Evolutionary conservation across 2,329 filamentous ascomycete species (phyloP).

Genomic region (Hypoxylon sp.): DNA sequence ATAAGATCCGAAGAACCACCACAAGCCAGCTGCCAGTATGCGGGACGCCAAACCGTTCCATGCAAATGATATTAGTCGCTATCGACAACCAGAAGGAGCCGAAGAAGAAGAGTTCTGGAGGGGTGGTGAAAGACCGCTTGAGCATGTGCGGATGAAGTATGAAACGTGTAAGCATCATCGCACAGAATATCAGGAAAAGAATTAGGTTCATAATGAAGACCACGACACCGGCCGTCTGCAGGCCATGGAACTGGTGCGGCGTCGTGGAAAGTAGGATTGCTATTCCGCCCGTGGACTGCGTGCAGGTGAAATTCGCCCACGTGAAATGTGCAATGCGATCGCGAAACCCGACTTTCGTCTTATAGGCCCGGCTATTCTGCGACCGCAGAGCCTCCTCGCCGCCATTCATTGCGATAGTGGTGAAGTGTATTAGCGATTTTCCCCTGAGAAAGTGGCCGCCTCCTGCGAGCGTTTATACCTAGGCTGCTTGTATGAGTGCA

Average conservation of each 20-base stretch:
- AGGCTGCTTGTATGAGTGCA: background rate
- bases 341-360: constrained; percentile 47
- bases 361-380: constrained; percentile 48
- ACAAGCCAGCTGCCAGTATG: constrained; percentile 65
- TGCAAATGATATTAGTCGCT: constrained; percentile 71
- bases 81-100: constrained; percentile 73
- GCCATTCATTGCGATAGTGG: constrained; percentile 6
- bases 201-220: constrained; percentile 71
- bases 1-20: constrained; percentile 67
- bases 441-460: background rate
- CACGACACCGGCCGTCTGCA: constrained; percentile 67
- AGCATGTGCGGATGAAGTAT: constrained; percentile 63
- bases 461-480: background rate
- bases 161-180: constrained; percentile 66
- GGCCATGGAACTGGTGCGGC: constrained; percentile 68
- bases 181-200: constrained; percentile 65
- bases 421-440: background rate
- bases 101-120: constrained; percentile 72
- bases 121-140: constrained; percentile 63
- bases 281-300: constrained; percentile 60
- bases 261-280: constrained; percentile 66
- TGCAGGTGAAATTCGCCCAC: constrained; percentile 70
- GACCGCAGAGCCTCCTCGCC: background rate
- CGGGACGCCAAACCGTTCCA: constrained; percentile 65
- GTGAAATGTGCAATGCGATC: constrained; percentile 59